Evolutionary conservation across 2,329 filamentous ascomycete species (phyloP), one percentile per base, ranked within the genome.

Genomic region (Cryphonectria japonica): DNA sequence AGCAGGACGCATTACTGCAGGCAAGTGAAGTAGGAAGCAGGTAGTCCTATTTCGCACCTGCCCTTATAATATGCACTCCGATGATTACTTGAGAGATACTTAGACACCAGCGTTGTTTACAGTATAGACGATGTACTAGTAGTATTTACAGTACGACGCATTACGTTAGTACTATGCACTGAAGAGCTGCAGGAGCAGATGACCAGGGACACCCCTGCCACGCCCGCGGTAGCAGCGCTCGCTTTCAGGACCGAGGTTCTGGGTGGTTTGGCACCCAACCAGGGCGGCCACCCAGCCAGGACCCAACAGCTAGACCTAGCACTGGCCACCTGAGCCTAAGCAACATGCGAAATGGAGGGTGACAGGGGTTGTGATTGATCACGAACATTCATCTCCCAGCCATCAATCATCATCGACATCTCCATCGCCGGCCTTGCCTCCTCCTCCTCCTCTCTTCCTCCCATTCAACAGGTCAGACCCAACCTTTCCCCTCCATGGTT

Each of bases 381-480:
- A 65, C 43, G 63, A 65, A 65, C 63, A 50, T 50, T 65, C 63
- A 65, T 65, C 63, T 65, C 63, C 63, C 63, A 65, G 63, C 63
- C 63, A 65, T 65, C 64, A 66, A 65, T 65, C 64, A 66, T 39
- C 64, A 39, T 54, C 64, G 26, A 50, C 65, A 11, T 29, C 64
- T 50, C 29, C 41, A 46, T 41, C 54, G 50, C 50, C 22, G 43
- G 52, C 46, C 32, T 32, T 67, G 11, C 50, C 13, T 32, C 29
- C 50, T 14, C 13, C 26, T 19, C 39, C n/a, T 14, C 52, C n/a
- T 46, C 46, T n/a, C 14, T 13, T 46, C 34, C 41, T 14, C 14
- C 4, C 46, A 22, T 41, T 34, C 57, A 41, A 41, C 46, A 50
- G 26, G 39, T 32, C 39, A 64, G 29, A 19, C 22, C 6, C 61